Evolutionary conservation across 192 early-diverging fungal genomes (phyloP), one percentile per base, ranked within the genome.

Genomic region (Backusella macrospora): DNA sequence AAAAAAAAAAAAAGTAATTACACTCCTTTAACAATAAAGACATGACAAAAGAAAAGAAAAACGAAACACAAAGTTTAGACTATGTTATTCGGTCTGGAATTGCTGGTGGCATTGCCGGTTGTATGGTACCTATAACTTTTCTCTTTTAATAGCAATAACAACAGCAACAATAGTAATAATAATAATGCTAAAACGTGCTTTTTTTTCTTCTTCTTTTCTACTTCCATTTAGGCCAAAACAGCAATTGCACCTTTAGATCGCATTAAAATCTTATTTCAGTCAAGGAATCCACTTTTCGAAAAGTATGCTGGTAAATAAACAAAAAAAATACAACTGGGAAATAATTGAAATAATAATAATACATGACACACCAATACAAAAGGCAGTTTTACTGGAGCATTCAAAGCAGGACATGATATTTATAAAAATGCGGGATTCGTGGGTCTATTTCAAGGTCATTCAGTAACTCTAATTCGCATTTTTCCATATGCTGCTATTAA

Each of bases 401-500:
- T 98, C 76, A 85, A 87, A 44, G 98, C 96, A n/a, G 87, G 86
- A 7, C 71, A 84, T 39, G 88, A 92, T 18, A 97, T 99, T 39
- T 86, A 92, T 45, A 75, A 80, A 59, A 79, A 81, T 16, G 85
- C 88, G 79, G 98, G 98, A 1, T 40, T 92, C 7, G 80, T 81
- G 12, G 96, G 95, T 4, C 84, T 99, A 39, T 97, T 97, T 74
- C 96, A 96, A 82, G 98, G 98, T 49, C 96, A 99, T 77, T 95
- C 91, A 14, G 96, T 93, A 47, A 96, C 96, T 42, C 83, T 99
- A 6, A 83, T 96, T 3, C 85, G 98, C 37, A 97, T 99, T 71
- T 98, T 98, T 80, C 98, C 98, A 3, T 99, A 98, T 76, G 94
- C 95, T 0, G 94, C 96, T 3, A 93, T 99, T 78, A 99, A 99